phyloP scores from a whole-genome alignment of 768 basidiomycete species.

The Glaciozyma antarctica region DNA sequence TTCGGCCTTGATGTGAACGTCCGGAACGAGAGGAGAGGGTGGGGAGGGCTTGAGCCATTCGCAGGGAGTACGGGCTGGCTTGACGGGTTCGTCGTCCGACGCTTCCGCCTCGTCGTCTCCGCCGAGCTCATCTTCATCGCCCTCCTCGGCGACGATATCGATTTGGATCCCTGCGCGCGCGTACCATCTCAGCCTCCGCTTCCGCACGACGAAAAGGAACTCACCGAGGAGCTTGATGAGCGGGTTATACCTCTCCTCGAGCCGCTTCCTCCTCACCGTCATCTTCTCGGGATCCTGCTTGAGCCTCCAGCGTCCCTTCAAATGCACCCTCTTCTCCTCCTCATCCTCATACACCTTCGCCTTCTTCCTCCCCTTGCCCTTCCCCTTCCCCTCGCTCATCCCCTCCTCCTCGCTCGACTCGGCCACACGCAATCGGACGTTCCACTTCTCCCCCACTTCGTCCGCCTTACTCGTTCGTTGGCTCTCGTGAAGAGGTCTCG shows the following conservation, averaged over 20 bases:
- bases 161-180: slow-evolving; percentile 14
- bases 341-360: neutral
- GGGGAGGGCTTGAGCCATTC: neutral
- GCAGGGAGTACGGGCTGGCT: neutral
- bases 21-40: neutral
- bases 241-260: slow-evolving; percentile 20
- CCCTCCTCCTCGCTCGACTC: no score
- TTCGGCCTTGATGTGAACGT: neutral
- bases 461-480: no score
- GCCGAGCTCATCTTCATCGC: neutral
- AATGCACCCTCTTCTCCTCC: slow-evolving; percentile 1
- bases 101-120: neutral
- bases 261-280: neutral
- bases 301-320: slow-evolving; percentile 17
- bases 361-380: no score
- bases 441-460: no score
- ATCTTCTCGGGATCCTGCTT: slow-evolving; percentile 9
- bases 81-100: neutral
- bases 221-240: slow-evolving; percentile 16
- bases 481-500: no score
- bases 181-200: no score
- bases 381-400: no score
- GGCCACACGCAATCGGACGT: no score
- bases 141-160: slow-evolving; percentile 1
- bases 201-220: neutral